Conservation (phyloP, 2,329 filamentous ascomycete species). For the Trichoderma sp. region DNA sequence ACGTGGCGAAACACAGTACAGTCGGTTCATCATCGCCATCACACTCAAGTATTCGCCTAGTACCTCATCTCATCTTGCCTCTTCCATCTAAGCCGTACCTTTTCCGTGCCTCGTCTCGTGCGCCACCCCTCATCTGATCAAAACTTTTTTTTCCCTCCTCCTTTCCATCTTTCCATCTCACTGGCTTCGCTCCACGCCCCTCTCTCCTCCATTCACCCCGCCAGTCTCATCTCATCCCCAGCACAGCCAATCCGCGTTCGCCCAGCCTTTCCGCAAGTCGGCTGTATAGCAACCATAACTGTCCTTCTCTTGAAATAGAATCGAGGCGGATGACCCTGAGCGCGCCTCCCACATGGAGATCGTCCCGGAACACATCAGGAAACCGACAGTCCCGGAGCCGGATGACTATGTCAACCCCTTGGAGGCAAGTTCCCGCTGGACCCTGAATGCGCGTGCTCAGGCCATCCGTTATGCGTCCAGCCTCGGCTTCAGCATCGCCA, state of each 20-base stretch:
- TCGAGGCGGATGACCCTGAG: constrained; percentile 3
- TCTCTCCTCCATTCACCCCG: constrained; percentile 13
- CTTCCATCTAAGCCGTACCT: constrained; percentile 1
- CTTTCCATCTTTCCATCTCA: background rate
- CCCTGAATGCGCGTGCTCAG: constrained; percentile 41
- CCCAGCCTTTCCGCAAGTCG: constrained; percentile 17
- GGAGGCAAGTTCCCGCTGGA: constrained; percentile 44
- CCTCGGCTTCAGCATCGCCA: constrained; percentile 42
- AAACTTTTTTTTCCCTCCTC: background rate
- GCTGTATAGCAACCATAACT: background rate
- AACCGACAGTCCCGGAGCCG: constrained; percentile 33
- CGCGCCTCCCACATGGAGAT: constrained; percentile 26
- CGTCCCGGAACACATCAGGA: constrained; percentile 28
- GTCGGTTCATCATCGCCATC: background rate
- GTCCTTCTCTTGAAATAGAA: background rate
- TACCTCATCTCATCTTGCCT: background rate
- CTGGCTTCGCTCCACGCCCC: background rate
- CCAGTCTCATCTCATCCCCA: background rate
- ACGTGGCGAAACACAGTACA: background rate
- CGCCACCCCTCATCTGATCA: background rate
- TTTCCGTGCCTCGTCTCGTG: constrained; percentile 12
- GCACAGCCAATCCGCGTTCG: constrained; percentile 17
- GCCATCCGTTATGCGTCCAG: constrained; percentile 45
- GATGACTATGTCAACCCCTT: constrained; percentile 44
- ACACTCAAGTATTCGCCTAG: background rate